phyloP scores from a whole-genome alignment of 2,329 filamentous ascomycete species.

The Microdochium bolleyi region DNA sequence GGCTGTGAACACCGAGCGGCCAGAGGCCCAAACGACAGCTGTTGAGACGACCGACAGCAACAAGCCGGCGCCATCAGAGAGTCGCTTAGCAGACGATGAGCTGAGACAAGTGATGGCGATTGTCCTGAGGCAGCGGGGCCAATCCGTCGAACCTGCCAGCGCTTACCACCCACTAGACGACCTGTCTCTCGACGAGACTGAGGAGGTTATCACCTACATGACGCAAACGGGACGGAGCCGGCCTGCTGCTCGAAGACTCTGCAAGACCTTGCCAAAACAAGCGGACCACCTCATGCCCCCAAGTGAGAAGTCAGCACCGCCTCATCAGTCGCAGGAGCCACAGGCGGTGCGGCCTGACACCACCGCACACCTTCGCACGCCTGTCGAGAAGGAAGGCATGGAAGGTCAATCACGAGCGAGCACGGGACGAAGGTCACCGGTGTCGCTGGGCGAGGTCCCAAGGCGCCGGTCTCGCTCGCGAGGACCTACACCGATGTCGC shows the following conservation, averaged over 20 bases:
- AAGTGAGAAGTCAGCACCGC: neutral
- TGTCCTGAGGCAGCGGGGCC: neutral
- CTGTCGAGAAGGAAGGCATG: neutral
- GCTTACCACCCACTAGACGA: neutral
- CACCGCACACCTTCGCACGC: neutral
- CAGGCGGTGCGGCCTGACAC: neutral
- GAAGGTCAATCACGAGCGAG: neutral
- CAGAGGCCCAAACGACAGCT: neutral
- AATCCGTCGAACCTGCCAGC: neutral
- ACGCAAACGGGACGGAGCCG: neutral
- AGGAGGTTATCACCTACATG: neutral
- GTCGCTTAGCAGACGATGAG: neutral
- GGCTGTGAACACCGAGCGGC: neutral
- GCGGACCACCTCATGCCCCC: neutral
- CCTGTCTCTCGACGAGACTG: neutral
- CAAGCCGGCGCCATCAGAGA: neutral
- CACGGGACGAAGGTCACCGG: neutral
- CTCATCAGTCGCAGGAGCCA: neutral
- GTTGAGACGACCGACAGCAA: neutral
- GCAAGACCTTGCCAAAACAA: neutral
- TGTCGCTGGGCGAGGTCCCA: neutral
- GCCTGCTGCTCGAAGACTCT: neutral
- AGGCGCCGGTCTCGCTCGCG: neutral
- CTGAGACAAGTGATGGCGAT: neutral
- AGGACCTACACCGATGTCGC: neutral